Conservation (phyloP, 129 eudicot genomes). For the Lactuca sativa region DNA sequence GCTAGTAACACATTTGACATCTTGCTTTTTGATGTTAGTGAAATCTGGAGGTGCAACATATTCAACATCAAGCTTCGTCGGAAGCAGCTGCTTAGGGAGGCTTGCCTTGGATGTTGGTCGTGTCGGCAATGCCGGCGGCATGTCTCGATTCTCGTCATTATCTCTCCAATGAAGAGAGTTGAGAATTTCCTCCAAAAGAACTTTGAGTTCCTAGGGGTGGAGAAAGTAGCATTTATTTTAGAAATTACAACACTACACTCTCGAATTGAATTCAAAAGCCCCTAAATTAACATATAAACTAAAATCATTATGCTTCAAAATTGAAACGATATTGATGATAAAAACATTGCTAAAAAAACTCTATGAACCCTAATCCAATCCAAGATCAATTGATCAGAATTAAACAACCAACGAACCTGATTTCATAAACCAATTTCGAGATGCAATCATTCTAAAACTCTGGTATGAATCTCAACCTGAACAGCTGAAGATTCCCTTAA, state of each 20-base stretch:
- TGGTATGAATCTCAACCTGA: slow-evolving; percentile 1
- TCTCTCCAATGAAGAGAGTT: slow-evolving; percentile 66
- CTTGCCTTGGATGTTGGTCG: slow-evolving; percentile 74
- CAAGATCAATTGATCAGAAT: slow-evolving; percentile 1
- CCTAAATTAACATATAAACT: slow-evolving; percentile 1
- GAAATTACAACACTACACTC: slow-evolving; percentile 11
- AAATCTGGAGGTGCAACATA: slow-evolving; percentile 19
- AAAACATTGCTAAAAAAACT: slow-evolving; percentile 11
- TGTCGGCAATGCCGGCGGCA: slow-evolving; percentile 84
- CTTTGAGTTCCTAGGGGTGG: slow-evolving; percentile 63
- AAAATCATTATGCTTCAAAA: slow-evolving; percentile 9
- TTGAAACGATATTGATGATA: slow-evolving; percentile 6
- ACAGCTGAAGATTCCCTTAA: not conserved
- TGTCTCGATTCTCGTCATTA: slow-evolving; percentile 55
- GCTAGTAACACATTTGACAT: not conserved
- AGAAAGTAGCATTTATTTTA: slow-evolving; percentile 40
- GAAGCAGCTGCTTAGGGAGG: slow-evolving; percentile 59
- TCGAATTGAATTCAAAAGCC: slow-evolving; percentile 27
- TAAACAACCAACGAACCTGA: not conserved
- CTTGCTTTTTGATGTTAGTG: slow-evolving; percentile 13
- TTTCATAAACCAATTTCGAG: not conserved
- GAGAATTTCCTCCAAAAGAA: slow-evolving; percentile 89
- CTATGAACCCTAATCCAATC: slow-evolving; percentile 32
- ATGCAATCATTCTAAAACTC: slow-evolving; percentile 13
- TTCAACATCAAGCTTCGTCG: slow-evolving; percentile 35